phyloP scores from a whole-genome alignment of 306 rosid species.

The Vigna angularis region DNA sequence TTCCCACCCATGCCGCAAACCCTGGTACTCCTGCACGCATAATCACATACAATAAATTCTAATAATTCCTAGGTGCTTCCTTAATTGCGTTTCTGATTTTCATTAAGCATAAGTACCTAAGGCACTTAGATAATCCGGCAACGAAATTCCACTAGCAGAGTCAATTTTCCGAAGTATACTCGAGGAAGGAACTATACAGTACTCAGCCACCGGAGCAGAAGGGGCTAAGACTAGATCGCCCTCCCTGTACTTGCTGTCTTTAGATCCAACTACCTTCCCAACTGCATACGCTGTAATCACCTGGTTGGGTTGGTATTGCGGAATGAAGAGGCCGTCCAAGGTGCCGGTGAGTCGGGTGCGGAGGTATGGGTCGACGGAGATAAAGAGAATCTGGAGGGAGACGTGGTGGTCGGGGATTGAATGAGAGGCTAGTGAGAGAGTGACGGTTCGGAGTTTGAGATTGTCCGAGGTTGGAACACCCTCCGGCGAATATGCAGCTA shows the following conservation, averaged over 20 bases:
- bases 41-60: no score
- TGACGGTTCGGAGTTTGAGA: constrained; percentile 57
- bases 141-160: constrained; percentile 48
- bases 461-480: constrained; percentile 65
- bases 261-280: constrained; percentile 55
- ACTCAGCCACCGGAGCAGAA: constrained; percentile 52
- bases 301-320: constrained; percentile 44
- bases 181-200: constrained; percentile 49
- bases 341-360: constrained; percentile 58
- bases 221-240: constrained; percentile 53
- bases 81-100: no score
- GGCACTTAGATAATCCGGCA: constrained; percentile 59
- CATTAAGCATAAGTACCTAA: constrained; percentile 36
- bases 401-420: constrained; percentile 60
- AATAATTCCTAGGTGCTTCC: no score
- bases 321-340: constrained; percentile 51
- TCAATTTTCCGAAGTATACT: constrained; percentile 44
- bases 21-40: constrained; percentile 58
- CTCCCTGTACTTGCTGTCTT: constrained; percentile 47
- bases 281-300: constrained; percentile 49
- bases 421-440: constrained; percentile 40
- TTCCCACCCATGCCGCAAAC: constrained; percentile 76
- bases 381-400: constrained; percentile 47
- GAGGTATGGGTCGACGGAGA: constrained; percentile 64
- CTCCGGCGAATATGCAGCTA: constrained; percentile 51